Percentiles rank a stretch among this genome's conserved stretches.
Evolutionary conservation across 2,329 filamentous ascomycete genomes (phyloP).

Genomic region (Scortechinia acanthostroma): DNA sequence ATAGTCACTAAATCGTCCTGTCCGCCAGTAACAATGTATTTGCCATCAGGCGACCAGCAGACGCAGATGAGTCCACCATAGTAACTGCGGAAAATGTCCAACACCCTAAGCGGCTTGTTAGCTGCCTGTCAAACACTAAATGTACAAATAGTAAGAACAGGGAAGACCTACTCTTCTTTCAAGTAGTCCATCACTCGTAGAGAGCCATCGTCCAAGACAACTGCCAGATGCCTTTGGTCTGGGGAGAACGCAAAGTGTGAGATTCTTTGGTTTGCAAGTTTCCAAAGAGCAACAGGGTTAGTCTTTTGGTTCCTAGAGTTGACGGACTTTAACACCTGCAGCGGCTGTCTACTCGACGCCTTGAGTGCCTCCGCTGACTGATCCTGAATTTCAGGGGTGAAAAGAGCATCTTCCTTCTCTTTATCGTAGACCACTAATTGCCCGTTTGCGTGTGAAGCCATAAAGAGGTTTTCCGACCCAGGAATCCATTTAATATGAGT

Average conservation of each 20-base stretch:
- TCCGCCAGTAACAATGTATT: conserved; percentile 89
- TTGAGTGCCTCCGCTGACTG: conserved; percentile 19
- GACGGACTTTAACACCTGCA: conserved; percentile 82
- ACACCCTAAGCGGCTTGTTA: conserved; percentile 47
- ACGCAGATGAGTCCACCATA: conserved; percentile 90
- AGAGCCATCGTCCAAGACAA: conserved; percentile 85
- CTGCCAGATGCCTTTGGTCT: conserved; percentile 76
- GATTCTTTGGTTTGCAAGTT: conserved; percentile 81
- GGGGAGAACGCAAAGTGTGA: conserved; percentile 91
- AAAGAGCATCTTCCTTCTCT: conserved; percentile 82
- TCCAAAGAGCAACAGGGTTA: conserved; percentile 90
- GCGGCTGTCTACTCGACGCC: conserved; percentile 27
- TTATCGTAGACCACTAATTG: conserved; percentile 92
- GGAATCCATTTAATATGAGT: conserved; percentile 89
- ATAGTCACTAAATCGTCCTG: conserved; percentile 95
- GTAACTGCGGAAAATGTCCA: conserved; percentile 82
- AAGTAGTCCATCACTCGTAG: conserved; percentile 87
- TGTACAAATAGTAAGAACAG: no score
- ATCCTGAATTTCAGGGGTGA: conserved; percentile 53
- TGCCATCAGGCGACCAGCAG: conserved; percentile 94
- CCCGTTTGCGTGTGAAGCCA: conserved; percentile 88
- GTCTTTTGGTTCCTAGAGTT: conserved; percentile 87
- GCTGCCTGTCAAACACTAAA: neutral
- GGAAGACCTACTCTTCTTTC: conserved; percentile 66
- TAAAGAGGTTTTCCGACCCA: conserved; percentile 84